These are phyloP conservation scores for Chaetomiaceae sp. DNA, from an alignment of 2,329 filamentous ascomycete genomes.

Conservation along the genomic window DNA sequence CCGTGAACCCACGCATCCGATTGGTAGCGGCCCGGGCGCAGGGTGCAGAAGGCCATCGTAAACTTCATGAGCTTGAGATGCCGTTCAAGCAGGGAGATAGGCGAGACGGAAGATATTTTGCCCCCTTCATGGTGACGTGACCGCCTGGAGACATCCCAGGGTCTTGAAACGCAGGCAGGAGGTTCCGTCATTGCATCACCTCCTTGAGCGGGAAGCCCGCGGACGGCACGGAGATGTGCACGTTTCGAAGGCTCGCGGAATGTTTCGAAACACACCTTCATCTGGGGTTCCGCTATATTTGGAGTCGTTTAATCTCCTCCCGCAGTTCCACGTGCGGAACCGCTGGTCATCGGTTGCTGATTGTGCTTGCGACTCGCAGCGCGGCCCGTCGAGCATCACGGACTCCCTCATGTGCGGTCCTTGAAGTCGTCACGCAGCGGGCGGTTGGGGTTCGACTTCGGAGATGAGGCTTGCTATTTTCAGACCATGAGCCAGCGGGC, in stretches of 20 bases:
- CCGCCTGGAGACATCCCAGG: background rate
- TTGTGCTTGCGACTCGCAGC: background rate
- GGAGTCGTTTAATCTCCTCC: conserved; percentile 13
- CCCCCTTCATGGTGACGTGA: background rate
- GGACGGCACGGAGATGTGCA: conserved; percentile 5
- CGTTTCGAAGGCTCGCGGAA: conserved; percentile 17
- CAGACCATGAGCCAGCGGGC: background rate
- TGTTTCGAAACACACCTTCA: conserved; percentile 14
- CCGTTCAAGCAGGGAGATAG: background rate
- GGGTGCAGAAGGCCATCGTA: conserved; percentile 15
- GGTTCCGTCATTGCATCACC: too few relatives aligned
- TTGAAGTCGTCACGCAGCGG: background rate
- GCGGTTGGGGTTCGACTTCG: background rate
- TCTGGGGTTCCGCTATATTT: conserved; percentile 14
- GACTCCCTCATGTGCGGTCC: too few relatives aligned
- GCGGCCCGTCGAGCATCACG: background rate
- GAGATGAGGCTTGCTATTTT: conserved; percentile 14
- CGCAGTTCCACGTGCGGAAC: conserved; percentile 12
- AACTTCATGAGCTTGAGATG: background rate
- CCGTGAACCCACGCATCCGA: background rate
- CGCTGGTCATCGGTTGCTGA: background rate
- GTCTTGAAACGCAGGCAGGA: too few relatives aligned
- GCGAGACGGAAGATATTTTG: conserved; percentile 2
- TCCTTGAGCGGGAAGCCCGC: too few relatives aligned
- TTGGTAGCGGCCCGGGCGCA: conserved; percentile 1